Evolutionary conservation across 345 rosid species (phyloP).

Genomic region (Arabidopsis arenosa): DNA sequence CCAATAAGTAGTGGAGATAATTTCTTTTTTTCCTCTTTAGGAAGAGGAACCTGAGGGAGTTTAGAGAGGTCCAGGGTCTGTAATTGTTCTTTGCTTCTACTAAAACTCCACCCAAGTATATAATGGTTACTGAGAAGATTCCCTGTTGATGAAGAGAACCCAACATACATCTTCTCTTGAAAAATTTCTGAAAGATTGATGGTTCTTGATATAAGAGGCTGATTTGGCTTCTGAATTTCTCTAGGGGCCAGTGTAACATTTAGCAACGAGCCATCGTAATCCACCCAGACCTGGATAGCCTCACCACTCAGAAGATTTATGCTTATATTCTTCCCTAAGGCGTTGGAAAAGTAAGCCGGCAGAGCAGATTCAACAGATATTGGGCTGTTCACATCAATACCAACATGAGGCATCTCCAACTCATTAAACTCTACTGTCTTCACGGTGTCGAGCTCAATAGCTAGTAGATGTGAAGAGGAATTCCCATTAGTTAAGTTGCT

Average conservation of each 20-base stretch:
- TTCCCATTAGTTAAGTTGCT: conserved; percentile 36
- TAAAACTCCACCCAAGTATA: conserved; percentile 72
- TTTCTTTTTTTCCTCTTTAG: conserved; percentile 24
- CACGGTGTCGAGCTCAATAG: conserved; percentile 64
- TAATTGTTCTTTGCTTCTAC: conserved; percentile 37
- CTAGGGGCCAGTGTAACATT: conserved; percentile 52
- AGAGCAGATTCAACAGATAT: conserved; percentile 29
- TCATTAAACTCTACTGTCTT: conserved; percentile 44
- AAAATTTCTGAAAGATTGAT: conserved; percentile 50
- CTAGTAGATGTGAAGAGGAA: conserved; percentile 51
- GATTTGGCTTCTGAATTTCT: conserved; percentile 39
- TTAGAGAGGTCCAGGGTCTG: conserved; percentile 47
- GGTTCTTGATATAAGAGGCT: conserved; percentile 53
- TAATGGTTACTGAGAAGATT: conserved; percentile 43
- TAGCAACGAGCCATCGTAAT: conserved; percentile 51
- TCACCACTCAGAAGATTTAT: conserved; percentile 51
- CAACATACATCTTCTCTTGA: conserved; percentile 50
- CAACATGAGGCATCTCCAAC: conserved; percentile 55
- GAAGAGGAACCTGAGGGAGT: conserved; percentile 59
- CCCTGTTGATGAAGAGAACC: conserved; percentile 67
- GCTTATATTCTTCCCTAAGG: conserved; percentile 15
- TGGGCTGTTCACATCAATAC: conserved; percentile 36
- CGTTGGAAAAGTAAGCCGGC: background rate
- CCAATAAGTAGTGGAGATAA: conserved; percentile 34
- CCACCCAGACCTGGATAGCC: conserved; percentile 62